phyloP scores from a whole-genome alignment of 371 early-diverging fungal genomes.

The Choanephora cucurbitarum region DNA sequence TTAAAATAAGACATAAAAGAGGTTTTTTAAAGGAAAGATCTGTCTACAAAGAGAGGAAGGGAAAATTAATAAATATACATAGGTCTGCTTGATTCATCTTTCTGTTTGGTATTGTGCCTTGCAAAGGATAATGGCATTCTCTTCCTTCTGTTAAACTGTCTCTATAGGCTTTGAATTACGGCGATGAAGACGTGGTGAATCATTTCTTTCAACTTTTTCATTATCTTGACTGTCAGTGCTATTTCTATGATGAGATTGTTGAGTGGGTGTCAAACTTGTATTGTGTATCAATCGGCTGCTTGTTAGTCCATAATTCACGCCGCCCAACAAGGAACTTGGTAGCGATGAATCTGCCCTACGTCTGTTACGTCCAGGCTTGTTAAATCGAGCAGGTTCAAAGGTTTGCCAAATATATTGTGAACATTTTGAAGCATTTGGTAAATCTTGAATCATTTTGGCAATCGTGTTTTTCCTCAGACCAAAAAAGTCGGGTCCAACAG shows the following conservation, averaged over 20 bases:
- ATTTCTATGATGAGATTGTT: slow-evolving; percentile 13
- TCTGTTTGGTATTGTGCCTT: too few relatives aligned
- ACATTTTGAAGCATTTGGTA: slow-evolving; percentile 80
- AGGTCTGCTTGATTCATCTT: too few relatives aligned
- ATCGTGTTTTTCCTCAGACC: slow-evolving; percentile 87
- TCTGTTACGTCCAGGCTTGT: slow-evolving; percentile 48
- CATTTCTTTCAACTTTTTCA: not conserved
- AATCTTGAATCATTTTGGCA: slow-evolving; percentile 84
- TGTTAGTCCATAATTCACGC: slow-evolving; percentile 46
- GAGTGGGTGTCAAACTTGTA: slow-evolving; percentile 17
- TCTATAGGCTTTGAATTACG: slow-evolving; percentile 18
- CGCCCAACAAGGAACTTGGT: slow-evolving; percentile 35
- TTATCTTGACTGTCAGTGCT: slow-evolving; percentile 3
- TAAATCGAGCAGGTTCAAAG: slow-evolving; percentile 56
- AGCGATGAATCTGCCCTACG: slow-evolving; percentile 41
- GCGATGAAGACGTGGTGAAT: slow-evolving; percentile 5
- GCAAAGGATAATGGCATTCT: too few relatives aligned
- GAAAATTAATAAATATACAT: too few relatives aligned
- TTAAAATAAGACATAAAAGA: too few relatives aligned
- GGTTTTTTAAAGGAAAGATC: too few relatives aligned
- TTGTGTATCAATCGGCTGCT: slow-evolving; percentile 31
- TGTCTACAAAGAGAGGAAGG: too few relatives aligned
- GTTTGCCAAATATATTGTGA: slow-evolving; percentile 75
- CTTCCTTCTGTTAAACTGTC: slow-evolving; percentile 2
- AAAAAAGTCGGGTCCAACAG: slow-evolving; percentile 89